Evolutionary conservation across 2,329 filamentous ascomycete species (phyloP).

Genomic region (Neofusicoccum cordaticola): DNA sequence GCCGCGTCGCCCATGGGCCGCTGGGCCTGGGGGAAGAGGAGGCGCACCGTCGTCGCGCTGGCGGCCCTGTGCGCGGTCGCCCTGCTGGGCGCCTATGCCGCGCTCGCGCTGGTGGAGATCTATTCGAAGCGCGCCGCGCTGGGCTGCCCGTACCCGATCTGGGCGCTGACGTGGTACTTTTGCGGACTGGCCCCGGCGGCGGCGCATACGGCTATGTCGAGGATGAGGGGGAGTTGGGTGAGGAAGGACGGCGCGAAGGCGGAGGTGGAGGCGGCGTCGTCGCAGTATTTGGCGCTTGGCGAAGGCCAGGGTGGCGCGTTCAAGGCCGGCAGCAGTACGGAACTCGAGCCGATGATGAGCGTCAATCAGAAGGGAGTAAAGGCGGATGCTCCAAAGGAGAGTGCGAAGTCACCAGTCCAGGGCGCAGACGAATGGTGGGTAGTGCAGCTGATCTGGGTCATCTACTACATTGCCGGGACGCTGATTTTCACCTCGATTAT

Average conservation of each 20-base stretch:
- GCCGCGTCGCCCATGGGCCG: conserved; percentile 18
- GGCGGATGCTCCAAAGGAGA: background rate
- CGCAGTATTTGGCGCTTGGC: too few species aligned
- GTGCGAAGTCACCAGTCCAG: conserved; percentile 21
- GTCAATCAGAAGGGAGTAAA: too few species aligned
- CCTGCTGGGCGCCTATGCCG: conserved; percentile 21
- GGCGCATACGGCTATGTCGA: too few species aligned
- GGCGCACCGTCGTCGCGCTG: background rate
- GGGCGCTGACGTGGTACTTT: conserved; percentile 28
- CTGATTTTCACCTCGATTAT: conserved; percentile 34
- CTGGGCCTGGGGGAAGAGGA: conserved; percentile 15
- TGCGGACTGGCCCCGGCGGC: conserved; percentile 25
- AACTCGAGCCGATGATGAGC: too few species aligned
- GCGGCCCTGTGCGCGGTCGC: background rate
- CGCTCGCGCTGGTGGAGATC: conserved; percentile 27
- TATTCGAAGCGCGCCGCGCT: conserved; percentile 32
- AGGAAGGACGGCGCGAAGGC: too few species aligned
- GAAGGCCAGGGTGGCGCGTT: too few species aligned
- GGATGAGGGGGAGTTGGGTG: too few species aligned
- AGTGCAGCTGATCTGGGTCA: conserved; percentile 31
- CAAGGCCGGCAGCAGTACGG: too few species aligned
- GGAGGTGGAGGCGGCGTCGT: too few species aligned
- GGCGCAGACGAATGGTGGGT: conserved; percentile 30
- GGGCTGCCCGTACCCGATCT: conserved; percentile 30
- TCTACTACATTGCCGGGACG: conserved; percentile 35